phyloP scores from a whole-genome alignment of 2,329 filamentous ascomycete genomes.

The Ophiostoma triangulosporum region DNA sequence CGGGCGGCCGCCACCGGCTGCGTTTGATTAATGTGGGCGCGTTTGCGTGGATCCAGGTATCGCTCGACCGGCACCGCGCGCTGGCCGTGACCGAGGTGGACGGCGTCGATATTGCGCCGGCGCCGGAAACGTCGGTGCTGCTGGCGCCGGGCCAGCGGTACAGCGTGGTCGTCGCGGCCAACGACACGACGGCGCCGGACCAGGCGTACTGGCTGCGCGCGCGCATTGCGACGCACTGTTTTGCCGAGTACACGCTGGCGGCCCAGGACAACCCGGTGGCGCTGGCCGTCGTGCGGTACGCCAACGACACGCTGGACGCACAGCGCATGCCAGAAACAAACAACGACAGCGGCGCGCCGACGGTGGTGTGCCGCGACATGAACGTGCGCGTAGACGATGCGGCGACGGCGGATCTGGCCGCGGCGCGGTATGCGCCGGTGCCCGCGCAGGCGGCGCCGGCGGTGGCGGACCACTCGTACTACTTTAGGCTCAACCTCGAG shows the following conservation, averaged over 20 bases:
- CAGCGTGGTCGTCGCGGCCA: slow-evolving; percentile 49
- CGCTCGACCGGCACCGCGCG: slow-evolving; percentile 48
- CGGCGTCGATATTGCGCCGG: slow-evolving; percentile 50
- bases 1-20: slow-evolving; percentile 47
- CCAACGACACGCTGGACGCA: neutral
- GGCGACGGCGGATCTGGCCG: slow-evolving; percentile 15
- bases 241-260: slow-evolving; percentile 35
- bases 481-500: slow-evolving; percentile 43
- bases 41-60: slow-evolving; percentile 59
- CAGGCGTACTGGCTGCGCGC: slow-evolving; percentile 52
- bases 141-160: slow-evolving; percentile 60
- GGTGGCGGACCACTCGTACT: slow-evolving; percentile 37
- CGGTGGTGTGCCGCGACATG: slow-evolving; percentile 36
- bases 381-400: slow-evolving; percentile 18
- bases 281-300: slow-evolving; percentile 35
- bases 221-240: slow-evolving; percentile 46
- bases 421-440: slow-evolving; percentile 27
- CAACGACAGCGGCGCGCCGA: slow-evolving; percentile 20
- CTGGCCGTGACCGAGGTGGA: slow-evolving; percentile 52
- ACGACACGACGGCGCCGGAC: slow-evolving; percentile 33
- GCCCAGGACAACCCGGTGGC: slow-evolving; percentile 31
- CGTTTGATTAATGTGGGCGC: slow-evolving; percentile 58
- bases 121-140: slow-evolving; percentile 45
- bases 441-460: slow-evolving; percentile 28
- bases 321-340: slow-evolving; percentile 21